These are phyloP conservation scores for Boletus mariae DNA, from an alignment of 1,284 basidiomycete species.

Conservation along the genomic window DNA sequence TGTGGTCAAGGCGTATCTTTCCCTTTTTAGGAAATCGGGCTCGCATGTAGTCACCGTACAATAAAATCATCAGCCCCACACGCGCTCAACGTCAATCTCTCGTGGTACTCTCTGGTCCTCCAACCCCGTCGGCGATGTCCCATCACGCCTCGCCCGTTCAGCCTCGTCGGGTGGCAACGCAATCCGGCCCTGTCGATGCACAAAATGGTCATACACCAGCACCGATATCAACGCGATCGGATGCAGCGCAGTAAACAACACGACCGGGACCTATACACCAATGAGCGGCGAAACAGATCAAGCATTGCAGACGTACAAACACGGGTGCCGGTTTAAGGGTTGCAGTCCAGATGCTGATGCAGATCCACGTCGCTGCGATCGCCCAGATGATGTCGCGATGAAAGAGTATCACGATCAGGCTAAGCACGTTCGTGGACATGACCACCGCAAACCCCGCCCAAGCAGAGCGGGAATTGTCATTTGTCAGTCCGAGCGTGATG, in stretches of 20 bases:
- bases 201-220: constrained; percentile 38
- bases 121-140: background rate
- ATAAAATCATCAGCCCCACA: constrained; percentile 15
- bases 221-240: constrained; percentile 49
- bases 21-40: constrained; percentile 5
- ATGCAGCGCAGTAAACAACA: constrained; percentile 58
- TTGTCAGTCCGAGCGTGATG: constrained; percentile 52
- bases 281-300: background rate
- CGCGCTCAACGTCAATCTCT: constrained; percentile 34
- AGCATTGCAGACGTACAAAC: constrained; percentile 45
- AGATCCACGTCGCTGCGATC: constrained; percentile 67
- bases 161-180: constrained; percentile 40
- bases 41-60: background rate
- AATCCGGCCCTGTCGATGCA: constrained; percentile 35
- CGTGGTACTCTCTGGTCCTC: constrained; percentile 21
- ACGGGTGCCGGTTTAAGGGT: constrained; percentile 60
- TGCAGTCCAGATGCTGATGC: constrained; percentile 57
- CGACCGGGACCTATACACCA: constrained; percentile 45
- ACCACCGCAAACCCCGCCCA: constrained; percentile 65
- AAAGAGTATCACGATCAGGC: constrained; percentile 50
- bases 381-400: constrained; percentile 69
- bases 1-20: constrained; percentile 2
- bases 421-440: constrained; percentile 54
- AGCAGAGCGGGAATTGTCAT: constrained; percentile 41
- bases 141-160: background rate